Conservation (phyloP, 2,329 filamentous ascomycete genomes). For the Decorospora gaudefroyi region DNA sequence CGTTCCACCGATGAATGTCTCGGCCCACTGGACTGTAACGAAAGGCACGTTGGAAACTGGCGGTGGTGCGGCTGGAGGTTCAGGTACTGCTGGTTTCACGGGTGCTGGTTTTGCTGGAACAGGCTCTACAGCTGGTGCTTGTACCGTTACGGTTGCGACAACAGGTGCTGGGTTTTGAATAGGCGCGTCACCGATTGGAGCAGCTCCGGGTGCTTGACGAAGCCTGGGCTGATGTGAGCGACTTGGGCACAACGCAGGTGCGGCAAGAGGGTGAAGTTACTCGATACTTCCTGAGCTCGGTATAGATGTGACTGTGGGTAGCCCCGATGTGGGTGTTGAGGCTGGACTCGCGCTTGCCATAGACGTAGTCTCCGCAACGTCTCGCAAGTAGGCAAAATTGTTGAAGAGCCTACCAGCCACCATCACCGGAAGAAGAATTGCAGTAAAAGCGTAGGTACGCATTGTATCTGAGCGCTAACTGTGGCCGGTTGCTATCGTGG, state of each 20-base stretch:
- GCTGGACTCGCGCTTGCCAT: constrained; percentile 11
- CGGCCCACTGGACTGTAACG: constrained; percentile 42
- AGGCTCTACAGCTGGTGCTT: constrained; percentile 1
- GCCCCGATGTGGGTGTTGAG: constrained; percentile 3
- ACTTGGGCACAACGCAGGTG: background rate
- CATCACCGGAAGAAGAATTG: constrained; percentile 2
- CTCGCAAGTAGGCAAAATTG: background rate
- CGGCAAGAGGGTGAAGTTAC: background rate
- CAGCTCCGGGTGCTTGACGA: constrained; percentile 17
- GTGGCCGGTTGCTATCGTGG: background rate
- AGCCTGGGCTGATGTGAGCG: constrained; percentile 15
- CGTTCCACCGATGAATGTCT: constrained; percentile 35
- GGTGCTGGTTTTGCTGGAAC: constrained; percentile 3
- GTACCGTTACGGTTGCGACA: background rate
- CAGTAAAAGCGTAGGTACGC: background rate
- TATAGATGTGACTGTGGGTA: background rate
- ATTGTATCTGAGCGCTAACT: background rate
- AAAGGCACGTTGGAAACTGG: constrained; percentile 19
- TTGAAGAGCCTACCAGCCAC: constrained; percentile 1
- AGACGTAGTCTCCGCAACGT: background rate
- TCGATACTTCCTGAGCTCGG: background rate
- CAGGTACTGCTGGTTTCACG: background rate
- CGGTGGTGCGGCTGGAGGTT: constrained; percentile 1
- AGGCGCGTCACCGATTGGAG: constrained; percentile 1
- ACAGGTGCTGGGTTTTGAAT: constrained; percentile 7